phyloP scores from a whole-genome alignment of 441 rosid genomes.

The Gossypium laxum region DNA sequence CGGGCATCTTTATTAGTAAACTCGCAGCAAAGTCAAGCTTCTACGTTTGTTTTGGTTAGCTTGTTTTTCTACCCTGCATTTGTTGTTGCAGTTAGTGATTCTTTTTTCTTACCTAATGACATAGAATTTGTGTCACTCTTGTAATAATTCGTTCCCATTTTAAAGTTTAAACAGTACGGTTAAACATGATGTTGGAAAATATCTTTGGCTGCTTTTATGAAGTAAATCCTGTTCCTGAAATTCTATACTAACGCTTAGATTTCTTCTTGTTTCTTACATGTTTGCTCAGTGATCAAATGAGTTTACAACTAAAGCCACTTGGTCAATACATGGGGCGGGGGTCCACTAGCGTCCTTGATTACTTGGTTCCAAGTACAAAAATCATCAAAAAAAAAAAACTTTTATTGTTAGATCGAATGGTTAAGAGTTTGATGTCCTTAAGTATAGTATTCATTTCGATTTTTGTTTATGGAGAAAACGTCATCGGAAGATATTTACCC shows the following conservation, averaged over 20 bases:
- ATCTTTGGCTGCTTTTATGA: slow-evolving; percentile 5
- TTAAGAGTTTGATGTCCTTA: too few relatives aligned
- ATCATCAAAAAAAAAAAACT: too few relatives aligned
- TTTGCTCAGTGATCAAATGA: not conserved
- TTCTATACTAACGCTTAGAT: not conserved
- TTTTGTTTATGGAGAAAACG: too few relatives aligned
- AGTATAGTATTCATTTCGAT: too few relatives aligned
- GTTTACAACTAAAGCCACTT: not conserved
- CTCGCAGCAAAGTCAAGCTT: slow-evolving; percentile 5
- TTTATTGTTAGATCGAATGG: too few relatives aligned
- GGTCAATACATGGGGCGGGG: not conserved
- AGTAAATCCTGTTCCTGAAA: slow-evolving; percentile 4
- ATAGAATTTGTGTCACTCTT: slow-evolving; percentile 10
- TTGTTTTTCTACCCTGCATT: not conserved
- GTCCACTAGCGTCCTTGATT: not conserved
- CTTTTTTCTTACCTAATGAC: slow-evolving; percentile 21
- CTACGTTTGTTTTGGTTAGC: slow-evolving; percentile 14
- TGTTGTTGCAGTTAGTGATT: slow-evolving; percentile 5
- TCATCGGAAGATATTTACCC: too few relatives aligned
- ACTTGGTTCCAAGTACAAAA: not conserved
- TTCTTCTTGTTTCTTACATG: not conserved
- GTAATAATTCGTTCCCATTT: not conserved
- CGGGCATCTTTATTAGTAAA: slow-evolving; percentile 14
- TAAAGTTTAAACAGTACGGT: not conserved
- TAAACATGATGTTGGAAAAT: not conserved